Base-by-base conservation (phyloP, 352 stramenopile species). In the Pilasporangium apinafurcum region DNA sequence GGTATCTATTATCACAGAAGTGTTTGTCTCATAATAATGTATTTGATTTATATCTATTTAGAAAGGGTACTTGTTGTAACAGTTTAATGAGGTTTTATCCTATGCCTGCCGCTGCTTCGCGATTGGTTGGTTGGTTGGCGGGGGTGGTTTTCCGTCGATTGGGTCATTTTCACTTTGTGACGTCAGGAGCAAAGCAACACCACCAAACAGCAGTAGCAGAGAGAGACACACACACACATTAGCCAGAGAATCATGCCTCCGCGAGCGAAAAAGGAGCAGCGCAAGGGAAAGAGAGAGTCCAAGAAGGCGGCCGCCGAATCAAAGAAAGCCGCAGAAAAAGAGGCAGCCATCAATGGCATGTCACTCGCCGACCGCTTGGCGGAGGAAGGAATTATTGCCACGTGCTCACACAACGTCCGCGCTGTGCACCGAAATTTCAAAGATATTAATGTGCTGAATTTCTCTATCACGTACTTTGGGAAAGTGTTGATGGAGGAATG, bases 361-460 rank as follows among this genome's bases (percentile, higher is more conserved):
- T 86, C 78, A 38, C 47, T 81, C 21, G 82, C 82, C 17, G 93
- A 98, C 50, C 82, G 90, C 22, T 78, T 98, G 13, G 86, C 86
- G 14, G 74, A 95, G 37, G 77, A 98, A 25, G 81, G 96, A 40
- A 98, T 98, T 70, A 94, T 97, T 61, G 89, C 93, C 20, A 98
- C 92, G n/a, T 98, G 93, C 70, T 95, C 96, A 66, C 70, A 86
- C 53, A 95, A 86, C 36, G 92, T 92, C 56, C 89, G 88, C 40
- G 77, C 63, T 17, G 70, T 97, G 29, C 87, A 98, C 72, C 80
- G 84, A 37, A 98, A 98, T 73, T 95, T 97, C 32, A 95, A 97
- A 59, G 95, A 99, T 70, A 98, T 99, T 53, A 98, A 98, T 59
- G 95, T 99, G 35, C 66, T 86, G 38, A 96, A 97, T 63, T 97